Evolutionary conservation across 2,329 filamentous ascomycete genomes (phyloP).

Genomic region (Calonectria pauciramosa): DNA sequence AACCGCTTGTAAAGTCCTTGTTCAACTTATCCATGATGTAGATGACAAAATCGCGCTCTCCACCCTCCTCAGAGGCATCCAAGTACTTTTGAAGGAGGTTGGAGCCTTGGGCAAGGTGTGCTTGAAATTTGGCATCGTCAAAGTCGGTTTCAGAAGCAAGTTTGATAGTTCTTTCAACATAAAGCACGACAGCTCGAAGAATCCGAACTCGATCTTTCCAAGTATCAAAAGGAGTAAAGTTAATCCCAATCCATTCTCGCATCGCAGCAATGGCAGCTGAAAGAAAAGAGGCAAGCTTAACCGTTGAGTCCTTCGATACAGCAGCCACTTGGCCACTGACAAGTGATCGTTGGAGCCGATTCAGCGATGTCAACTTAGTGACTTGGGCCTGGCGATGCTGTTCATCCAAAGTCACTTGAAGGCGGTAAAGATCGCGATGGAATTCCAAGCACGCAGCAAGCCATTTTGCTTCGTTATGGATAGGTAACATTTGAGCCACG

Average conservation of each 20-base stretch:
- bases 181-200: constrained; percentile 60
- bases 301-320: constrained; percentile 73
- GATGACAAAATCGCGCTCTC: constrained; percentile 54
- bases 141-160: constrained; percentile 63
- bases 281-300: constrained; percentile 66
- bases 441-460: constrained; percentile 67
- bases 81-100: constrained; percentile 56
- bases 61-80: constrained; percentile 38
- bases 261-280: constrained; percentile 57
- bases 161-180: constrained; percentile 67
- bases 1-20: constrained; percentile 75
- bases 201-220: constrained; percentile 53
- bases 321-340: constrained; percentile 67
- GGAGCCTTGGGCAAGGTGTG: constrained; percentile 68
- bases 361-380: constrained; percentile 67
- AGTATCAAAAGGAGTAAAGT: constrained; percentile 41
- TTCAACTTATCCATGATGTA: constrained; percentile 59
- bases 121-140: constrained; percentile 75
- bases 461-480: constrained; percentile 58
- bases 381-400: constrained; percentile 59
- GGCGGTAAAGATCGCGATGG: constrained; percentile 58
- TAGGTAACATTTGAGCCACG: constrained; percentile 61
- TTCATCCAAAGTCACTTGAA: constrained; percentile 57
- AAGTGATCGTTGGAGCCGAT: constrained; percentile 72
- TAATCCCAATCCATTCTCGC: constrained; percentile 58